Percentiles rank a stretch among this genome's conserved stretches.
Evolutionary conservation across 352 stramenopile genomes (phyloP).

Genomic region (Phytophthora macrochlamydospora): DNA sequence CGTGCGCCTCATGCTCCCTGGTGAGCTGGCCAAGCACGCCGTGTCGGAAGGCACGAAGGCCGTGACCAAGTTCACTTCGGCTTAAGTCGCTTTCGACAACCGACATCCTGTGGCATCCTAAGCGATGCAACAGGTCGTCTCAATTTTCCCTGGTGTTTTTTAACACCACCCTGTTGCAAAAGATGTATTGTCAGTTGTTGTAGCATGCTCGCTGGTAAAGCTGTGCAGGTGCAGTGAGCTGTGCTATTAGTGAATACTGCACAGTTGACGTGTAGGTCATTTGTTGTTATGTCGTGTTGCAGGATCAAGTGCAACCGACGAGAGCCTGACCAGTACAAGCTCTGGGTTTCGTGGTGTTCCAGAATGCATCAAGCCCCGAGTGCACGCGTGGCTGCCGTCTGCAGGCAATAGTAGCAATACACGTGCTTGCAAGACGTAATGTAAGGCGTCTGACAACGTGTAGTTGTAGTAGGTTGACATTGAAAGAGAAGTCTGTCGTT

Average conservation of each 20-base stretch:
- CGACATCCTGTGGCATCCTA: background rate
- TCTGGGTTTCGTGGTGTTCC: too few relatives aligned
- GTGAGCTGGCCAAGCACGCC: constrained; percentile 97
- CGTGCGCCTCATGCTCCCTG: constrained; percentile 95
- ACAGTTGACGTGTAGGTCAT: too few relatives aligned
- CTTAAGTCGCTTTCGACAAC: constrained; percentile 51
- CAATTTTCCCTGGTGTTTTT: constrained; percentile 45
- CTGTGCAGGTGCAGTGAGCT: background rate
- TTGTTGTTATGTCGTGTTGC: too few relatives aligned
- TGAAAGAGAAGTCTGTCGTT: too few relatives aligned
- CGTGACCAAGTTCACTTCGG: constrained; percentile 92
- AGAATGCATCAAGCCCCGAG: too few relatives aligned
- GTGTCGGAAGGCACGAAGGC: constrained; percentile 98
- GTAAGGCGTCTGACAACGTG: constrained; percentile 68
- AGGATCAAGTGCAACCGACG: too few relatives aligned
- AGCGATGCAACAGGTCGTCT: constrained; percentile 1
- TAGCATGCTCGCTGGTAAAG: background rate
- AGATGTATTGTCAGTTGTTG: constrained; percentile 16
- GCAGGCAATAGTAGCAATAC: constrained; percentile 88
- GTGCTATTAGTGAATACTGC: too few relatives aligned
- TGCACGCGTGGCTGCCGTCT: constrained; percentile 40
- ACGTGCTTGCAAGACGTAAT: constrained; percentile 87
- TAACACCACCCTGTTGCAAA: constrained; percentile 46
- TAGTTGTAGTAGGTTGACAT: too few relatives aligned
- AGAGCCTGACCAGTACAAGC: too few relatives aligned